Conservation (phyloP, 2,329 filamentous ascomycete genomes). For the Didymella arachidicola region DNA sequence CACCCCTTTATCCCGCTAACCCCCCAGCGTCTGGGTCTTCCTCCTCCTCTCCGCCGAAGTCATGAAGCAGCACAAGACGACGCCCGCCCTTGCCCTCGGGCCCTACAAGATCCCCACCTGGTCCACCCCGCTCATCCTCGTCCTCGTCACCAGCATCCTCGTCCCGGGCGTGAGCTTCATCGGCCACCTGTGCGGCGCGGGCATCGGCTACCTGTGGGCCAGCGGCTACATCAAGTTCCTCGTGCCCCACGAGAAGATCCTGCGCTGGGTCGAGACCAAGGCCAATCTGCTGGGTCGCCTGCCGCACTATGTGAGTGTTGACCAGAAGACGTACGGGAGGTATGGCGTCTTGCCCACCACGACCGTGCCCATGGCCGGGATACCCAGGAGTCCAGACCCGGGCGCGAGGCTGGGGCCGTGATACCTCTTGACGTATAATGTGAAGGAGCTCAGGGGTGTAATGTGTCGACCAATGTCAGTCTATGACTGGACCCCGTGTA, state of each 20-base stretch:
- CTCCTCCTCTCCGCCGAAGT: conserved; percentile 84
- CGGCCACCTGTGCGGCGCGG: conserved; percentile 85
- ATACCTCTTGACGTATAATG: background rate
- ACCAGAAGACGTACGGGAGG: conserved; percentile 93
- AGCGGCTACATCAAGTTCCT: conserved; percentile 89
- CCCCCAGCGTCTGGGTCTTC: conserved; percentile 85
- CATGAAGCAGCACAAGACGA: conserved; percentile 78
- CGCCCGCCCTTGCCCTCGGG: conserved; percentile 56
- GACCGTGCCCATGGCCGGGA: conserved; percentile 29
- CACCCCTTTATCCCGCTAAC: conserved; percentile 13
- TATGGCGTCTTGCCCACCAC: conserved; percentile 80
- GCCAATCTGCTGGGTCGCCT: conserved; percentile 83
- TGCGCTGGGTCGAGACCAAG: conserved; percentile 88
- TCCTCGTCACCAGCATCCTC: conserved; percentile 77
- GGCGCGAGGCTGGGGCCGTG: conserved; percentile 43
- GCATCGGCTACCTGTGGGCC: conserved; percentile 86
- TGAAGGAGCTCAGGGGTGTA: no score
- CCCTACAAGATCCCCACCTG: conserved; percentile 84
- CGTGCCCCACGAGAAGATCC: conserved; percentile 84
- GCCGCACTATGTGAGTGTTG: conserved; percentile 91
- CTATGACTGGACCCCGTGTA: background rate
- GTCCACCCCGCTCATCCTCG: conserved; percentile 82
- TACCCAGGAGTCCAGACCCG: conserved; percentile 42
- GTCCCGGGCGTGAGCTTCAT: conserved; percentile 83
- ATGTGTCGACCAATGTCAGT: no score